Percentiles rank a stretch among this genome's conserved stretches.
phyloP scores from a whole-genome alignment of 495 filamentous ascomycete species.

The Xylaria castorea region DNA sequence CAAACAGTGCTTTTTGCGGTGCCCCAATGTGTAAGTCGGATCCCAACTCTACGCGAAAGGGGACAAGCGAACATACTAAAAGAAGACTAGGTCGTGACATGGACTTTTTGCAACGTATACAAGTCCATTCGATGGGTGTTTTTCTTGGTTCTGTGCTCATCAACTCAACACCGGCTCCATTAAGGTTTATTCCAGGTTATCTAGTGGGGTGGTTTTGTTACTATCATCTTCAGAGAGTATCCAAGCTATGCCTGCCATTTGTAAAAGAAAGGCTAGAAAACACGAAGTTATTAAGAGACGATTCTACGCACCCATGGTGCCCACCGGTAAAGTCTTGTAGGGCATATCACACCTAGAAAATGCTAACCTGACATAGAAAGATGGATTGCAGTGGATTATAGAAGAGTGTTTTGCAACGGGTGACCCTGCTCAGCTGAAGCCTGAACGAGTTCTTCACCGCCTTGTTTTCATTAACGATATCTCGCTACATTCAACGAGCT shows the following conservation, averaged over 20 bases:
- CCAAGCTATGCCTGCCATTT: background rate
- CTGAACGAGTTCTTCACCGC: background rate
- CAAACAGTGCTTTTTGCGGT: too few relatives aligned
- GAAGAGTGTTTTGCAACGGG: slow-evolving; percentile 21
- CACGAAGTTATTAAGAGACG: background rate
- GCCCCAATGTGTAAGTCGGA: too few relatives aligned
- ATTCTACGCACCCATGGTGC: background rate
- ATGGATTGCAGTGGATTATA: slow-evolving; percentile 31
- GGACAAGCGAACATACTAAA: too few relatives aligned
- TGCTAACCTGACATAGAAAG: too few relatives aligned
- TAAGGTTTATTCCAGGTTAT: too few relatives aligned
- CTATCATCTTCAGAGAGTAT: background rate
- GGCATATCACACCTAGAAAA: too few relatives aligned
- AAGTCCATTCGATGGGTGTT: too few relatives aligned
- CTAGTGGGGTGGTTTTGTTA: background rate
- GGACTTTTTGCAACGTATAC: too few relatives aligned
- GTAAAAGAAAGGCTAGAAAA: background rate
- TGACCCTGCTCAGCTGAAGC: slow-evolving; percentile 10
- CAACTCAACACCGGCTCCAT: background rate
- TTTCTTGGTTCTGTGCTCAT: too few relatives aligned
- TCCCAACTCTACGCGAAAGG: too few relatives aligned
- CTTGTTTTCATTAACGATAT: slow-evolving; percentile 20
- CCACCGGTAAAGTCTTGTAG: background rate
- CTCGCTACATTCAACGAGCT: slow-evolving; percentile 7
- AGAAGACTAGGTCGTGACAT: too few relatives aligned